Evolutionary conservation across 2,329 filamentous ascomycete species (phyloP).

Genomic region (Lasiodiplodia hormozganensis): DNA sequence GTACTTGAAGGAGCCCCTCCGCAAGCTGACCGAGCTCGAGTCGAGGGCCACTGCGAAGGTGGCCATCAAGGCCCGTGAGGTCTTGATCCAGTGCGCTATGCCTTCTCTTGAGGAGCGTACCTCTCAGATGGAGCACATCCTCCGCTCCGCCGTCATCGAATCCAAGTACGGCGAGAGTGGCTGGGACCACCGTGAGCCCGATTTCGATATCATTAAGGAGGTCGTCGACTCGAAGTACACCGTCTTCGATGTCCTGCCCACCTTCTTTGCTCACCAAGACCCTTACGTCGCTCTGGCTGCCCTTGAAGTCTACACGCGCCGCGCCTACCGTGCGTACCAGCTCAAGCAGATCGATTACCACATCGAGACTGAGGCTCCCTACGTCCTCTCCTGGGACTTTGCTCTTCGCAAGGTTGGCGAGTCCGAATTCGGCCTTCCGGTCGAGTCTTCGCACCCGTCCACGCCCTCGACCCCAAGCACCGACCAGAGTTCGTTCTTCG

Average conservation of each 20-base stretch:
- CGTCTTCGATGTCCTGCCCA: slow-evolving; percentile 92
- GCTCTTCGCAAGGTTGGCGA: slow-evolving; percentile 91
- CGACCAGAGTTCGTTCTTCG: slow-evolving; percentile 58
- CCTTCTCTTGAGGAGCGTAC: slow-evolving; percentile 95
- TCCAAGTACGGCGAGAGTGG: slow-evolving; percentile 97
- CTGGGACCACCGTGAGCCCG: slow-evolving; percentile 94
- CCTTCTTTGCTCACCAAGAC: slow-evolving; percentile 94
- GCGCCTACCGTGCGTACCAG: slow-evolving; percentile 94
- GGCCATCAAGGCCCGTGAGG: slow-evolving; percentile 93
- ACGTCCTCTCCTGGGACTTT: slow-evolving; percentile 93
- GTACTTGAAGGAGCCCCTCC: slow-evolving; percentile 81
- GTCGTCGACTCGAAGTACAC: slow-evolving; percentile 99
- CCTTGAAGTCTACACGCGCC: slow-evolving; percentile 93
- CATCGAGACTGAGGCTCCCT: slow-evolving; percentile 76
- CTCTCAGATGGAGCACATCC: slow-evolving; percentile 97
- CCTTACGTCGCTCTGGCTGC: slow-evolving; percentile 93
- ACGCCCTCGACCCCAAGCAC: slow-evolving; percentile 71
- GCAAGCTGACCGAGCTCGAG: slow-evolving; percentile 89
- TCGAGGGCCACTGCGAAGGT: slow-evolving; percentile 90
- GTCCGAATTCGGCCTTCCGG: slow-evolving; percentile 83
- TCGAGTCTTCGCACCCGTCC: slow-evolving; percentile 81
- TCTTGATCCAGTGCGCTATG: slow-evolving; percentile 95
- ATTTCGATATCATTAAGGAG: slow-evolving; percentile 90
- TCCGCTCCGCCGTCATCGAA: slow-evolving; percentile 93
- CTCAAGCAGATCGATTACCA: slow-evolving; percentile 90